A percentile compares a stretch with the other conserved stretches of the same genome.
Conservation (phyloP, 495 filamentous ascomycete species). For the Platismatia glauca region DNA sequence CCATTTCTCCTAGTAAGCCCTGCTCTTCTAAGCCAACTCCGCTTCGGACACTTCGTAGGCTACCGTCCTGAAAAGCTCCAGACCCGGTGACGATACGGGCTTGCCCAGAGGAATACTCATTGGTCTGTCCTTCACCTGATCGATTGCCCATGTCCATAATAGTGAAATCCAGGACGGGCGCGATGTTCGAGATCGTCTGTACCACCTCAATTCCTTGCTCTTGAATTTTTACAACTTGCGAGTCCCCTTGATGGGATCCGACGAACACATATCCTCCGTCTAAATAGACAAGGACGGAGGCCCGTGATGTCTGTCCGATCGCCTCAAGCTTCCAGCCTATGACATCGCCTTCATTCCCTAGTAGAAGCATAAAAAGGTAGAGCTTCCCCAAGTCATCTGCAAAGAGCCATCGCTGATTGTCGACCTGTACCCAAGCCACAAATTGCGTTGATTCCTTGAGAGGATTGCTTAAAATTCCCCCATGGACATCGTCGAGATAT, state of each 20-base stretch:
- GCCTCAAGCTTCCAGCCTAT: conserved; percentile 54
- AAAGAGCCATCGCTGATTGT: conserved; percentile 70
- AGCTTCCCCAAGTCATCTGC: conserved; percentile 84
- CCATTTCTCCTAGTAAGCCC: conserved; percentile 72
- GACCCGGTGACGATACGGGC: conserved; percentile 89
- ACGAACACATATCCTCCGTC: conserved; percentile 69
- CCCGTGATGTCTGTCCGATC: conserved; percentile 64
- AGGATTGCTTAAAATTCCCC: conserved; percentile 46
- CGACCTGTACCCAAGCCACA: conserved; percentile 77
- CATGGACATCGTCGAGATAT: conserved; percentile 67
- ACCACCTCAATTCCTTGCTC: conserved; percentile 51
- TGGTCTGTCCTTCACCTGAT: conserved; percentile 63
- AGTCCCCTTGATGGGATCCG: conserved; percentile 87
- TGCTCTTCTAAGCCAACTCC: conserved; percentile 89
- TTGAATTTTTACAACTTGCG: conserved; percentile 64
- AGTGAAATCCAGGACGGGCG: conserved; percentile 84
- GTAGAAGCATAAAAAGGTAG: conserved; percentile 65
- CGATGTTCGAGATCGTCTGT: conserved; percentile 76
- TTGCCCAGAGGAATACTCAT: conserved; percentile 90
- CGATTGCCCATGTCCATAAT: conserved; percentile 92
- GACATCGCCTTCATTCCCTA: conserved; percentile 55
- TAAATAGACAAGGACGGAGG: conserved; percentile 70
- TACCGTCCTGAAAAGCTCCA: conserved; percentile 78
- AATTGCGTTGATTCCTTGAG: conserved; percentile 72
- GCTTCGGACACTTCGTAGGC: conserved; percentile 77